Percentiles rank a stretch among this genome's conserved stretches.
Evolutionary conservation across 495 filamentous ascomycete genomes (phyloP).

Genomic region (Rhizodiscina lignyota): DNA sequence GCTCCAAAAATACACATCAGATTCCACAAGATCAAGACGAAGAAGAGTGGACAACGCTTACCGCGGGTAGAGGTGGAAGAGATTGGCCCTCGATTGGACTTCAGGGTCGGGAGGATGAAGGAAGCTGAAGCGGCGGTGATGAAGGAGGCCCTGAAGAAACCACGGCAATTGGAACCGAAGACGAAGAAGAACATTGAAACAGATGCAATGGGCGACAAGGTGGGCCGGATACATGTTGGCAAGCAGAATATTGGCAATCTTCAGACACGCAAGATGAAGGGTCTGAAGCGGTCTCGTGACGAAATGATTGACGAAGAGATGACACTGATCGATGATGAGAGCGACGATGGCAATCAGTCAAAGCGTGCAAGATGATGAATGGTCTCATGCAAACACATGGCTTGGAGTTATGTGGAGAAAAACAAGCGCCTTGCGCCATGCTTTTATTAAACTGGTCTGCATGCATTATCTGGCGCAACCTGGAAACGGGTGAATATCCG

Average conservation of each 20-base stretch:
- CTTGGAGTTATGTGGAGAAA: no score
- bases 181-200: constrained; percentile 92
- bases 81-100: constrained; percentile 91
- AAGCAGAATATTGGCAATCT: constrained; percentile 75
- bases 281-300: constrained; percentile 63
- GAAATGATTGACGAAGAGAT: constrained; percentile 27
- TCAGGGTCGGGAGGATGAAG: constrained; percentile 65
- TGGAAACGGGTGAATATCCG: no score
- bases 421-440: no score
- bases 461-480: no score
- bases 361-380: neutral
- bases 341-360: constrained; percentile 16
- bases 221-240: constrained; percentile 81
- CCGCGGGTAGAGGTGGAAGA: constrained; percentile 87
- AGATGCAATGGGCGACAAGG: constrained; percentile 85
- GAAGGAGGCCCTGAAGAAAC: constrained; percentile 84
- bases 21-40: constrained; percentile 68
- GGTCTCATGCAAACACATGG: no score
- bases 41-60: constrained; percentile 68
- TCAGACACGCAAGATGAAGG: constrained; percentile 99
- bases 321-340: constrained; percentile 16
- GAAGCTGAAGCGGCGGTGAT: constrained; percentile 56
- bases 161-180: constrained; percentile 49
- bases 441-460: no score
- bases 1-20: constrained; percentile 65